A percentile compares a stretch with the other conserved stretches of the same genome.
These are phyloP conservation scores for Rhizopogon vesiculosus DNA, from an alignment of 768 basidiomycete species.

Conservation along the genomic window DNA sequence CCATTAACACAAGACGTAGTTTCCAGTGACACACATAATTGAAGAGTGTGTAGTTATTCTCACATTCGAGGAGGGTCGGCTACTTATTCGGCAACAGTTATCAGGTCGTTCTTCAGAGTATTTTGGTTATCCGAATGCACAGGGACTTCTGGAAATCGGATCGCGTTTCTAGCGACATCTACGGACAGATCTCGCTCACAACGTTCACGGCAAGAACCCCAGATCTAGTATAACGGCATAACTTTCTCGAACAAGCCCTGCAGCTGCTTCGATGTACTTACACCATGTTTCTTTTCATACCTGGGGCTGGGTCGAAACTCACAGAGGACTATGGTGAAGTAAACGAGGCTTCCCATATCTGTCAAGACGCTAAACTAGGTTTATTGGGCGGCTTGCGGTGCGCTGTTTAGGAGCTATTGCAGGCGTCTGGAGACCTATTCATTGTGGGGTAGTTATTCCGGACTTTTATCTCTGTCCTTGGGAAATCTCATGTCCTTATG, in stretches of 20 bases:
- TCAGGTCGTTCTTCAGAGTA: not conserved
- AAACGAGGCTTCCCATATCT: too few species aligned
- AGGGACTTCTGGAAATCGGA: not conserved
- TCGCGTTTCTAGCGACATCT: not conserved
- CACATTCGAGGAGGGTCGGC: not conserved
- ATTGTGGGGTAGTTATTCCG: not conserved
- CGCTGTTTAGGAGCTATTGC: too few species aligned
- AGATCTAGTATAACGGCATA: not conserved
- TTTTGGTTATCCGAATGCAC: not conserved
- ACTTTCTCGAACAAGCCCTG: too few species aligned
- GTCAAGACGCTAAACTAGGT: too few species aligned
- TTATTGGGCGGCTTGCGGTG: too few species aligned
- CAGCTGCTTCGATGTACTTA: too few species aligned
- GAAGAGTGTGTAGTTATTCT: not conserved
- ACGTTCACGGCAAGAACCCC: not conserved
- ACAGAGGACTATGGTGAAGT: too few species aligned
- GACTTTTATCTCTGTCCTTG: too few species aligned
- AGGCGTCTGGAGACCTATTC: too few species aligned
- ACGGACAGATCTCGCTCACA: not conserved
- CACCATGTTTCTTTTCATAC: too few species aligned
- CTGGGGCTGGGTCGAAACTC: too few species aligned
- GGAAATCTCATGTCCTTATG: too few species aligned
- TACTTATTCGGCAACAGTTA: not conserved
- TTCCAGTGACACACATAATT: not conserved
- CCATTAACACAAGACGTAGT: not conserved